Conservation (phyloP, 2,329 filamentous ascomycete genomes). For the Stemphylium vesicarium region DNA sequence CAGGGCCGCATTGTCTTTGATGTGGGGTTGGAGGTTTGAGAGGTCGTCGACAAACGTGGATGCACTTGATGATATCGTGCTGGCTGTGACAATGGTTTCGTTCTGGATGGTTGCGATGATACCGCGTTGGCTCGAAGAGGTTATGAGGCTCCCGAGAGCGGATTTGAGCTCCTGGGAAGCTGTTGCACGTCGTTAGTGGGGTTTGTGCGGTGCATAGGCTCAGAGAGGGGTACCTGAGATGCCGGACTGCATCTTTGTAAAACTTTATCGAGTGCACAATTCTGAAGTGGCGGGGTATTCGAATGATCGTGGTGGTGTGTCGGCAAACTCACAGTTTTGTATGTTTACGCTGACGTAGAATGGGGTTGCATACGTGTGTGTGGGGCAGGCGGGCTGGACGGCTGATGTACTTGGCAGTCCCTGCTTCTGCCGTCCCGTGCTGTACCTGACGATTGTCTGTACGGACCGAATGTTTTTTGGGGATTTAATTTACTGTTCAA, state of each 20-base stretch:
- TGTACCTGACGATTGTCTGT: not conserved
- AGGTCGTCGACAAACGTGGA: conserved; percentile 70
- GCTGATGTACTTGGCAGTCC: conserved; percentile 11
- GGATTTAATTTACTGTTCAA: not conserved
- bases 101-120: conserved; percentile 72
- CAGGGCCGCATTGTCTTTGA: conserved; percentile 70
- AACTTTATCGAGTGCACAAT: not conserved
- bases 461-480: not conserved
- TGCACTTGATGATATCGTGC: conserved; percentile 59
- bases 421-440: not conserved
- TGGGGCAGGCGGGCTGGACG: conserved; percentile 27
- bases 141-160: conserved; percentile 73
- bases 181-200: conserved; percentile 24
- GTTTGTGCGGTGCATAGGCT: not conserved
- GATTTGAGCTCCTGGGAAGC: conserved; percentile 78
- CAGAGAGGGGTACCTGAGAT: conserved; percentile 66
- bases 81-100: conserved; percentile 70
- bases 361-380: conserved; percentile 15
- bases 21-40: conserved; percentile 64
- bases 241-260: conserved; percentile 73
- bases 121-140: conserved; percentile 67
- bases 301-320: not conserved
- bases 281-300: not conserved
- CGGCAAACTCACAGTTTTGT: not conserved
- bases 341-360: conserved; percentile 15